phyloP scores from a whole-genome alignment of 75 land plant species.

The Picea sitchensis region DNA sequence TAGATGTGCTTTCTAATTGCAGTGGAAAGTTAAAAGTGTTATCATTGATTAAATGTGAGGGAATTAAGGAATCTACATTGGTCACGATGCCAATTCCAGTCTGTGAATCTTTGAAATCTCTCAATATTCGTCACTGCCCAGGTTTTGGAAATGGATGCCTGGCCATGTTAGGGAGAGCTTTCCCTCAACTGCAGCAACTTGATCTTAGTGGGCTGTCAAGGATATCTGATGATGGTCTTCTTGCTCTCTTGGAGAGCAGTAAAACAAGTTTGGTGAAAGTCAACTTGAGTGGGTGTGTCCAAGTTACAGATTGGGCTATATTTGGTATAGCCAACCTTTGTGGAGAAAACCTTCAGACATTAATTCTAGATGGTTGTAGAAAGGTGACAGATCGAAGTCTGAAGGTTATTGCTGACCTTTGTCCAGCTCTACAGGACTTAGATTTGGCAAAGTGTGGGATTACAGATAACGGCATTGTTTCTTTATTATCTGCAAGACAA shows the following conservation, averaged over 20 bases:
- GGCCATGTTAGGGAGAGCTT: conserved; percentile 23
- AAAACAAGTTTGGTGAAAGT: conserved; percentile 21
- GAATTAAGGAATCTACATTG: conserved; percentile 13
- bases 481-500: conserved; percentile 19
- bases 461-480: conserved; percentile 32
- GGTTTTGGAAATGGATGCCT: conserved; percentile 25
- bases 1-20: conserved; percentile 19
- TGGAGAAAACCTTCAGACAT: conserved; percentile 21
- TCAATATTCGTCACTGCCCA: conserved; percentile 25
- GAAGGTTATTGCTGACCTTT: conserved; percentile 24
- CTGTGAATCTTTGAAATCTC: conserved; percentile 27
- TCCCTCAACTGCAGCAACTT: conserved; percentile 18
- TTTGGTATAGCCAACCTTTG: conserved; percentile 21
- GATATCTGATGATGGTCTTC: conserved; percentile 35
- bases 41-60: conserved; percentile 32
- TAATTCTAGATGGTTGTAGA: conserved; percentile 39
- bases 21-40: conserved; percentile 19
- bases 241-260: conserved; percentile 17
- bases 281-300: conserved; percentile 36
- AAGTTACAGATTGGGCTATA: conserved; percentile 29
- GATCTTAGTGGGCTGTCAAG: conserved; percentile 36
- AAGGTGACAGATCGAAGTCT: conserved; percentile 30
- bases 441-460: conserved; percentile 40
- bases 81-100: conserved; percentile 11
- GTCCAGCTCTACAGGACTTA: conserved; percentile 30